Evolutionary conservation across 2,329 filamentous ascomycete genomes (phyloP).

Genomic region (Alternaria panax): DNA sequence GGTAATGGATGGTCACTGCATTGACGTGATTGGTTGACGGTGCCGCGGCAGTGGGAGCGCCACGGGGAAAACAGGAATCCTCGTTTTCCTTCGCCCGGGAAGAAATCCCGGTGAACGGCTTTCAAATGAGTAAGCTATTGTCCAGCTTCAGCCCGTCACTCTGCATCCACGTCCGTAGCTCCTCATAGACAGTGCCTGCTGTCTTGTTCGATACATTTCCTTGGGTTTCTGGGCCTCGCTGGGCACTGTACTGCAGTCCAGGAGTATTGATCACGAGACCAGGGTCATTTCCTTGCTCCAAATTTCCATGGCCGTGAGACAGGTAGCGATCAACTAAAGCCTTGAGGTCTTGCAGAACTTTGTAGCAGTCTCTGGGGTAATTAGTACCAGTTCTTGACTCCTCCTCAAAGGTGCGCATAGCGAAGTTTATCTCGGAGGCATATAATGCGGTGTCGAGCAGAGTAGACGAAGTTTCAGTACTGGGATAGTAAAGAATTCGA

Average conservation of each 20-base stretch:
- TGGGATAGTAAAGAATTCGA: conserved; percentile 21
- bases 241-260: neutral
- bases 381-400: conserved; percentile 34
- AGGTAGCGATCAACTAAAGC: conserved; percentile 30
- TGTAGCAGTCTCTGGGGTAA: conserved; percentile 34
- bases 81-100: neutral
- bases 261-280: neutral
- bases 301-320: conserved; percentile 5
- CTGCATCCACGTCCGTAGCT: conserved; percentile 29
- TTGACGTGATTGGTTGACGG: conserved; percentile 1
- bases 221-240: neutral
- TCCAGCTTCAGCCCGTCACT: conserved; percentile 22
- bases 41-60: neutral
- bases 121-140: conserved; percentile 24
- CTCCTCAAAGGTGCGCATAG: conserved; percentile 32
- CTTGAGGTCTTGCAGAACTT: conserved; percentile 34
- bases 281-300: conserved; percentile 2
- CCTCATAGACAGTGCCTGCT: conserved; percentile 19
- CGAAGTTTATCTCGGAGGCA: conserved; percentile 27
- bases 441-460: neutral
- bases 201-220: neutral
- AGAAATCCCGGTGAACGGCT: neutral
- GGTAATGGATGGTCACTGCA: neutral
- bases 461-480: neutral
- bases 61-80: neutral